Evolutionary conservation across 805 yeast genomes (phyloP).

Genomic region (baker's yeast (Saccharomyces cerevisiae)): DNA sequence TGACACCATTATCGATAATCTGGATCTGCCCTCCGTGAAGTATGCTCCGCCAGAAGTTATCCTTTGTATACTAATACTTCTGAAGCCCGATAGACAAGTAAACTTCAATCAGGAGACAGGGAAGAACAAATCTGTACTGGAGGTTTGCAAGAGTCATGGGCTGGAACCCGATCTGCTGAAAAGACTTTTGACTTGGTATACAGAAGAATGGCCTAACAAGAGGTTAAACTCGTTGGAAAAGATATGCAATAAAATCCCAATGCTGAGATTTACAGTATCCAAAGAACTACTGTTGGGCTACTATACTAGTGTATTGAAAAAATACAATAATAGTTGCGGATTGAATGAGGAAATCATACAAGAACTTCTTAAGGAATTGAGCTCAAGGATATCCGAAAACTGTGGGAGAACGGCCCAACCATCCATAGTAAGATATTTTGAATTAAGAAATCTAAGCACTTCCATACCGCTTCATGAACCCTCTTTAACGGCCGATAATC

Average conservation of each 20-base stretch:
- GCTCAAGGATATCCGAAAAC: conserved; percentile 62
- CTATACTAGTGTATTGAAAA: conserved; percentile 37
- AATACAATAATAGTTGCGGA: conserved; percentile 4
- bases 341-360: not conserved
- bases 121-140: conserved; percentile 5
- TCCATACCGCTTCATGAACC: conserved; percentile 58
- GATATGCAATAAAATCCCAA: conserved; percentile 26
- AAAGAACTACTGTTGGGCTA: conserved; percentile 38
- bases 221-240: conserved; percentile 20
- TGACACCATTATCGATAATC: conserved; percentile 37
- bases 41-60: conserved; percentile 43
- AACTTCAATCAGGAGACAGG: conserved; percentile 36
- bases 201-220: conserved; percentile 27
- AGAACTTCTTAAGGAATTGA: conserved; percentile 44
- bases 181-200: conserved; percentile 39
- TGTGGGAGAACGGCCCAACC: conserved; percentile 85
- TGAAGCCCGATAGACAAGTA: conserved; percentile 42
- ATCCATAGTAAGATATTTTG: conserved; percentile 51
- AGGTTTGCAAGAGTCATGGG: conserved; percentile 30
- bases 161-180: conserved; percentile 25
- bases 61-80: conserved; percentile 37
- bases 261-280: conserved; percentile 37
- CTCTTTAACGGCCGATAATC: conserved; percentile 72
- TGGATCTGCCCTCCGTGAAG: conserved; percentile 49
- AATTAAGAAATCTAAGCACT: conserved; percentile 33